Conservation (phyloP, 139 green algal genomes). For the Chlorella sorokiniana region DNA sequence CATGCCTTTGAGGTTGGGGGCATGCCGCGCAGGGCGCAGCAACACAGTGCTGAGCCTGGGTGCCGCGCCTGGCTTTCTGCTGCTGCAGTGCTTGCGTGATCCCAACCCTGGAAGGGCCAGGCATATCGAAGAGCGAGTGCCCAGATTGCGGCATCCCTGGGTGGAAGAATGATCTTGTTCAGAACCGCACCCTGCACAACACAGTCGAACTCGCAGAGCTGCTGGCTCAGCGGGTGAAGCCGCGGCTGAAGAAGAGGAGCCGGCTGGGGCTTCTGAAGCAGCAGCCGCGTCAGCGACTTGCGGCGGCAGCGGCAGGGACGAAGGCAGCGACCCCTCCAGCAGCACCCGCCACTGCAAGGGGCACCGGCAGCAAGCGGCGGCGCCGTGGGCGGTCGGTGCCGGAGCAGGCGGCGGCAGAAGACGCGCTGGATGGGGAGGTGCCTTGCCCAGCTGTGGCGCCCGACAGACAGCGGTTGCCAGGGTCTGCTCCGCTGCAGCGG, state of each 20-base stretch:
- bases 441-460: not conserved
- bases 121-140: slow-evolving; percentile 67
- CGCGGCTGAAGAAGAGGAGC: not conserved
- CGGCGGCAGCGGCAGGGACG: not conserved
- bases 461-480: no score
- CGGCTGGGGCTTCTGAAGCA: no score
- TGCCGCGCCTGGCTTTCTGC: no score
- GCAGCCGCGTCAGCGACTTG: not conserved
- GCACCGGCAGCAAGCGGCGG: slow-evolving; percentile 1
- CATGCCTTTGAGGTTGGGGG: no score
- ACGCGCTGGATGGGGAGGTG: not conserved
- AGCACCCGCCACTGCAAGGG: not conserved
- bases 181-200: slow-evolving; percentile 43
- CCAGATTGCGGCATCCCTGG: slow-evolving; percentile 54
- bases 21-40: no score
- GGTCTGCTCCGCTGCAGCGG: no score
- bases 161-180: slow-evolving; percentile 68
- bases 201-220: not conserved
- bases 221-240: not conserved
- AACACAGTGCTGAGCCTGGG: no score
- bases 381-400: not conserved
- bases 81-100: slow-evolving; percentile 59
- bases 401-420: not conserved
- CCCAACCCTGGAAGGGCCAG: slow-evolving; percentile 59
- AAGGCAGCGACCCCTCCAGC: not conserved